Percentiles rank a stretch among this genome's conserved stretches.
These are phyloP conservation scores for Cudoniella acicularis DNA, from an alignment of 495 filamentous ascomycete genomes.

Conservation along the genomic window DNA sequence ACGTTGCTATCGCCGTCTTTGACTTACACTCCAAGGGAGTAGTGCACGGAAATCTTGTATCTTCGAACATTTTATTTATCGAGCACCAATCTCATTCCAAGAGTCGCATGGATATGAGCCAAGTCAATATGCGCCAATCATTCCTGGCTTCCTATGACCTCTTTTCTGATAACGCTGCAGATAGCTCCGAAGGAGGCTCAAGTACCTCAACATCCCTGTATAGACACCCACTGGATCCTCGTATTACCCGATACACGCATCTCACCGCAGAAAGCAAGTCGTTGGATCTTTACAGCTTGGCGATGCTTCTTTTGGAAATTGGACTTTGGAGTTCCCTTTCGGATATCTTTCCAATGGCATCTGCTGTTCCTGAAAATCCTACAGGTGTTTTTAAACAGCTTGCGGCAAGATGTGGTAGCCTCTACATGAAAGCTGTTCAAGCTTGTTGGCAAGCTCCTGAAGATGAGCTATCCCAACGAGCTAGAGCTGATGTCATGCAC, in stretches of 20 bases:
- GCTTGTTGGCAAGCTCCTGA: conserved; percentile 76
- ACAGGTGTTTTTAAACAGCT: conserved; percentile 49
- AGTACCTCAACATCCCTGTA: conserved; percentile 48
- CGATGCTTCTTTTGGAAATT: conserved; percentile 79
- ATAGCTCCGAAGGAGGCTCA: conserved; percentile 25
- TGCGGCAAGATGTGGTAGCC: conserved; percentile 66
- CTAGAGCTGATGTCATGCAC: conserved; percentile 34
- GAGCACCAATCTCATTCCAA: conserved; percentile 43
- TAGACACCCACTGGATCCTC: conserved; percentile 72
- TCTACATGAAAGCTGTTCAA: conserved; percentile 79
- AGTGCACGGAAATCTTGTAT: conserved; percentile 76
- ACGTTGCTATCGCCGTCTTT: conserved; percentile 70
- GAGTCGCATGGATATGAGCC: conserved; percentile 37
- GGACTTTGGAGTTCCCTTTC: conserved; percentile 82
- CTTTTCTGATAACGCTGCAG: conserved; percentile 62
- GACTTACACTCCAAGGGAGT: conserved; percentile 72
- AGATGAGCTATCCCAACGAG: conserved; percentile 42
- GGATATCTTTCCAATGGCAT: conserved; percentile 43
- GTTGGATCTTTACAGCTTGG: conserved; percentile 82
- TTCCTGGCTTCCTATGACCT: conserved; percentile 78
- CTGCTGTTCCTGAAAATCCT: conserved; percentile 27
- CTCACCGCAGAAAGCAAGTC: conserved; percentile 49
- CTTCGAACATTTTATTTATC: conserved; percentile 77
- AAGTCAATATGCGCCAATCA: conserved; percentile 67
- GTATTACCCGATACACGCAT: conserved; percentile 49